Evolutionary conservation across 2,329 filamentous ascomycete species (phyloP).

Genomic region (Aspergillus calidoustus): DNA sequence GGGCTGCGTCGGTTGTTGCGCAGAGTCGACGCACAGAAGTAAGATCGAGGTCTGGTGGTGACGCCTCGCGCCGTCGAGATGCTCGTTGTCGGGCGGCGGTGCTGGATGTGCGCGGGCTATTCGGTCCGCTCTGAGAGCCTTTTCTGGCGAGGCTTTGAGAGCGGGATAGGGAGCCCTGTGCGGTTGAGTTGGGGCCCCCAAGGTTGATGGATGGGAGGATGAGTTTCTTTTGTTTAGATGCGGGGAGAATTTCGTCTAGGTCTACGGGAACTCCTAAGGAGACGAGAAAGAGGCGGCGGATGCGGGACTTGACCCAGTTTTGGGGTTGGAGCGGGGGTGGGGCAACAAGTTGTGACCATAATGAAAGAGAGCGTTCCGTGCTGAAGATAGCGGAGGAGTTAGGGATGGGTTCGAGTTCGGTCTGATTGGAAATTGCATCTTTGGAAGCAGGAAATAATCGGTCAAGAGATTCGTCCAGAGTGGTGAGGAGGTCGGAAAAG

Average conservation of each 20-base stretch:
- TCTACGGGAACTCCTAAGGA: conserved; percentile 95
- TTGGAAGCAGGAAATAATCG: conserved; percentile 49
- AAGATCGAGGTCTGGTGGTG: conserved; percentile 77
- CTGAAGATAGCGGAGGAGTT: conserved; percentile 68
- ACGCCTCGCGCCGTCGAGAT: conserved; percentile 54
- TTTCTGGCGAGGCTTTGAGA: conserved; percentile 40
- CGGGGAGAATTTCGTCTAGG: conserved; percentile 93
- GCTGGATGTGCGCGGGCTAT: conserved; percentile 30
- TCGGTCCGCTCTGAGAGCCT: conserved; percentile 30
- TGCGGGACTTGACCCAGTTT: conserved; percentile 96
- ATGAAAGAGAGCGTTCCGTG: conserved; percentile 81
- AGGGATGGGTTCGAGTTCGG: conserved; percentile 45
- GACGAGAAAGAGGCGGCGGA: conserved; percentile 91
- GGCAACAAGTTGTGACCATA: conserved; percentile 96
- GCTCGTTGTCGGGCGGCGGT: conserved; percentile 36
- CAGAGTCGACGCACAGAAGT: conserved; percentile 78
- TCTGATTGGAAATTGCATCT: conserved; percentile 36
- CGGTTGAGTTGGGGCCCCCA: conserved; percentile 58
- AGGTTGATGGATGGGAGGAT: conserved; percentile 79
- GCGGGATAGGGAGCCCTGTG: conserved; percentile 57
- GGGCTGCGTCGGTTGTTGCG: conserved; percentile 80
- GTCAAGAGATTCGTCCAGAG: conserved; percentile 47
- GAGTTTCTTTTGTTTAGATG: conserved; percentile 97
- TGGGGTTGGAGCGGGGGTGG: conserved; percentile 93
- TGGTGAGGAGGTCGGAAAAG: conserved; percentile 46